Conservation (phyloP, 768 basidiomycete species). For the Kwoniella dejecticola region DNA sequence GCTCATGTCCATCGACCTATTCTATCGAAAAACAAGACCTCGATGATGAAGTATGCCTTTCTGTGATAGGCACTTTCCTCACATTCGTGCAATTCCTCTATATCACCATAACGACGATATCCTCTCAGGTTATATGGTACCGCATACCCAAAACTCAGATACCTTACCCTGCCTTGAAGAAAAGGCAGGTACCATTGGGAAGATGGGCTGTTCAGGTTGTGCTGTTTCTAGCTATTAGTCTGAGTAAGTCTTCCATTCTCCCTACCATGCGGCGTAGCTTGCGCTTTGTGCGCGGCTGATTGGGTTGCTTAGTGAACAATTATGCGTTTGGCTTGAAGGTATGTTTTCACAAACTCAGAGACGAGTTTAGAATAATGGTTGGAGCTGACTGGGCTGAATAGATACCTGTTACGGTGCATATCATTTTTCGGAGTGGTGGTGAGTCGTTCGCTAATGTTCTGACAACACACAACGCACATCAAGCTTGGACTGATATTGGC, state of each 20-base stretch:
- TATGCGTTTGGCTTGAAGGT: conserved; percentile 66
- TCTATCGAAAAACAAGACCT: background rate
- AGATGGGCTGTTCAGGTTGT: conserved; percentile 74
- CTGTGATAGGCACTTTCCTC: conserved; percentile 67
- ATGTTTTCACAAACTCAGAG: background rate
- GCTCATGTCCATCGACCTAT: conserved; percentile 10
- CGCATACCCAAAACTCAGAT: conserved; percentile 49
- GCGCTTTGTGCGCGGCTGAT: background rate
- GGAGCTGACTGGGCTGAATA: conserved; percentile 44
- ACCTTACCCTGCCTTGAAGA: conserved; percentile 56
- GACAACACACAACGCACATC: no score
- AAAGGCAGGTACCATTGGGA: conserved; percentile 67
- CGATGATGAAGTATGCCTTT: no score
- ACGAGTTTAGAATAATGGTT: background rate
- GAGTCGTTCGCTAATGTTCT: conserved; percentile 17
- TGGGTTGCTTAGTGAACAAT: conserved; percentile 64
- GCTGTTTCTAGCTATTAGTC: conserved; percentile 66
- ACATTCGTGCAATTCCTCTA: conserved; percentile 84
- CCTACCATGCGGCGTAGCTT: background rate
- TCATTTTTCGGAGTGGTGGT: conserved; percentile 85
- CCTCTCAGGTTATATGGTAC: conserved; percentile 63
- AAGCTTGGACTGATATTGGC: no score
- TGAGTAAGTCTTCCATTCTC: conserved; percentile 52
- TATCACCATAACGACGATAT: conserved; percentile 69
- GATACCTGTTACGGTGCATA: conserved; percentile 75